phyloP scores from a whole-genome alignment of 2,329 filamentous ascomycete species.

The Penicillium brasilianum region DNA sequence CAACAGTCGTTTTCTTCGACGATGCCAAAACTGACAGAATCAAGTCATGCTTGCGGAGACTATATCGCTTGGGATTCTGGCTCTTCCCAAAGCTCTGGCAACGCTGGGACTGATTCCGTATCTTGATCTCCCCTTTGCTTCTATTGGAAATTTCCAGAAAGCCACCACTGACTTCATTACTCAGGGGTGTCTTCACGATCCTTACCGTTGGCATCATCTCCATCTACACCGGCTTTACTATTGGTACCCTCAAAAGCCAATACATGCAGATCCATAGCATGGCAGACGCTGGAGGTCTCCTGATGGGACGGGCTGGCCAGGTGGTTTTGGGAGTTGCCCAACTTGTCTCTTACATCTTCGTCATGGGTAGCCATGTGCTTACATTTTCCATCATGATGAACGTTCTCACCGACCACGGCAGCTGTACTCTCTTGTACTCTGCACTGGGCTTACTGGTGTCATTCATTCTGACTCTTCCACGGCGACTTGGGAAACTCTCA shows the following conservation, averaged over 20 bases:
- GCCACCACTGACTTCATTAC: neutral
- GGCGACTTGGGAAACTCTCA: slow-evolving; percentile 64
- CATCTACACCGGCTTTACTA: slow-evolving; percentile 62
- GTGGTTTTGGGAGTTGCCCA: slow-evolving; percentile 65
- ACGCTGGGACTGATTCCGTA: slow-evolving; percentile 57
- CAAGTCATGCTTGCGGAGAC: slow-evolving; percentile 62
- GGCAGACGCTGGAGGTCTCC: slow-evolving; percentile 66
- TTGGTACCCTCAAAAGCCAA: slow-evolving; percentile 59
- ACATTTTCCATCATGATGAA: slow-evolving; percentile 71
- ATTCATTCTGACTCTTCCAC: slow-evolving; percentile 61
- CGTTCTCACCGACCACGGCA: slow-evolving; percentile 61
- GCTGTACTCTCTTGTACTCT: slow-evolving; percentile 65
- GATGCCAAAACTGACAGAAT: slow-evolving; percentile 5
- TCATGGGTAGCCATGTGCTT: slow-evolving; percentile 69
- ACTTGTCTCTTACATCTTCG: slow-evolving; percentile 66
- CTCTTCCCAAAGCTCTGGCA: slow-evolving; percentile 57
- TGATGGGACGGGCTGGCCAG: slow-evolving; percentile 63
- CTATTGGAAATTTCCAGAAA: neutral
- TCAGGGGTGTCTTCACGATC: slow-evolving; percentile 56
- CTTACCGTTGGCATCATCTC: slow-evolving; percentile 57
- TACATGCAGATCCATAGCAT: slow-evolving; percentile 67
- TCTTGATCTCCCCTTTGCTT: neutral
- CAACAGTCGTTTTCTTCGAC: neutral
- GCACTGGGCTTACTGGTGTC: slow-evolving; percentile 61
- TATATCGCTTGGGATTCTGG: slow-evolving; percentile 60